Evolutionary conservation across 345 rosid genomes (phyloP), one percentile per base, ranked within the genome.

Genomic region (Gossypium thurberi): DNA sequence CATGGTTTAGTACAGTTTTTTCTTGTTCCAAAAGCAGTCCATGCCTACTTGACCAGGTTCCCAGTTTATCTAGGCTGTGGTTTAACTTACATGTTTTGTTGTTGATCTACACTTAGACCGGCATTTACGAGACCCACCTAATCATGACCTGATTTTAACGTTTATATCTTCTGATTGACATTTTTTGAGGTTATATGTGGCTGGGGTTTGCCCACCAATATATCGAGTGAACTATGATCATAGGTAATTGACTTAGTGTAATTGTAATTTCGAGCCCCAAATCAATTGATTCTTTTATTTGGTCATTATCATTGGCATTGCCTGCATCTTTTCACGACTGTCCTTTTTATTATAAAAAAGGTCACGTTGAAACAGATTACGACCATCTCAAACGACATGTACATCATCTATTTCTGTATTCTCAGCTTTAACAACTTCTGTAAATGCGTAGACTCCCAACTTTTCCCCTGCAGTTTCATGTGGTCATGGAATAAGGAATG

Each of bases 391-490:
- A 84, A 89, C 83, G 74, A 90, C 96, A 78, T 72, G 18, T 77
- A 84, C 74, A 79, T 90, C 94, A 76, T 90, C 94, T 78, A 94
- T 86, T 81, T 88, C 94, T 72, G 97, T 87, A 20, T 87, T 90
- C 74, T 89, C 92, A 3, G 78, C 89, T 77, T 82, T 86, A 55
- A 80, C 56, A 44, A 94, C 84, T 79, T 78, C 83, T 40, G 79
- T 79, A 76, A 85, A 87, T 64, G 20, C 79, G 85, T 77, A 70
- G 72, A 33, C 86, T 82, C 88, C 91, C 68, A 82, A 89, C 85
- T 87, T 94, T 72, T 90, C 88, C 79, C 98, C 94, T 94, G 90
- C 90, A 86, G 83, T 77, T 74, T 72, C 62, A 82, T 69, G 81
- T 83, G 76, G 66, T 71, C 74, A 70, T 28, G 62, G 56, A 51